Percentiles rank a stretch among this genome's conserved stretches.
phyloP scores from a whole-genome alignment of 768 basidiomycete genomes.

The Boletus vinaceobasis region DNA sequence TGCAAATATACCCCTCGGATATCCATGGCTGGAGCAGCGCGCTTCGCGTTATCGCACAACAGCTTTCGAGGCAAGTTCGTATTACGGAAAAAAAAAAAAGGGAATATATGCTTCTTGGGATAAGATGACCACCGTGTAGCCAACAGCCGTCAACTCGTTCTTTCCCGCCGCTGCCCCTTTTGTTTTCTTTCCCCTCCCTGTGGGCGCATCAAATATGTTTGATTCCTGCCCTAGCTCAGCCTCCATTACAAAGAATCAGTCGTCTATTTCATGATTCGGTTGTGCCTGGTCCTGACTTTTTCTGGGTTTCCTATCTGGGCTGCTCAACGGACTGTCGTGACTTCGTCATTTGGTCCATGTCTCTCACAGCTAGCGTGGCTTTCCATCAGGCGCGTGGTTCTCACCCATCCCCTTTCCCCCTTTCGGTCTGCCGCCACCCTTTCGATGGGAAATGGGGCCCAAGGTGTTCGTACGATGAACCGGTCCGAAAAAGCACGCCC shows the following conservation, averaged over 20 bases:
- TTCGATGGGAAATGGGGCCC: constrained; percentile 15
- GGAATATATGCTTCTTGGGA: constrained; percentile 4
- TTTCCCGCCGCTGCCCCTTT: background rate
- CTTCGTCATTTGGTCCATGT: background rate
- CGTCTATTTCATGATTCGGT: background rate
- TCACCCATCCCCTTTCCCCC: background rate
- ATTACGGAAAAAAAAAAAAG: constrained; percentile 1
- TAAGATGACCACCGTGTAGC: background rate
- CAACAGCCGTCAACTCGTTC: background rate
- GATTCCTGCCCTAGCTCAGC: constrained; percentile 12
- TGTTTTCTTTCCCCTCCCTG: background rate
- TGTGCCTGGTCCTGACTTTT: constrained; percentile 18
- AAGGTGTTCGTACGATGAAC: background rate
- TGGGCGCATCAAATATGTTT: constrained; percentile 20
- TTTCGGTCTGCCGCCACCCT: constrained; percentile 15
- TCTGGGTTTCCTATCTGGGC: constrained; percentile 1
- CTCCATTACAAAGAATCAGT: constrained; percentile 8
- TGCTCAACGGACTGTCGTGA: background rate
- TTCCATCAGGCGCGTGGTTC: background rate
- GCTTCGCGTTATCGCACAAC: background rate
- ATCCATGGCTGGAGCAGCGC: constrained; percentile 5
- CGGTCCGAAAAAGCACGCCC: constrained; percentile 7
- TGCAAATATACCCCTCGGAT: constrained; percentile 15
- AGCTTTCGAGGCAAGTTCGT: background rate
- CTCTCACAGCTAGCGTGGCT: background rate